Base-by-base conservation (phyloP, 768 basidiomycete genomes). In the Melanogaster broomeanus region DNA sequence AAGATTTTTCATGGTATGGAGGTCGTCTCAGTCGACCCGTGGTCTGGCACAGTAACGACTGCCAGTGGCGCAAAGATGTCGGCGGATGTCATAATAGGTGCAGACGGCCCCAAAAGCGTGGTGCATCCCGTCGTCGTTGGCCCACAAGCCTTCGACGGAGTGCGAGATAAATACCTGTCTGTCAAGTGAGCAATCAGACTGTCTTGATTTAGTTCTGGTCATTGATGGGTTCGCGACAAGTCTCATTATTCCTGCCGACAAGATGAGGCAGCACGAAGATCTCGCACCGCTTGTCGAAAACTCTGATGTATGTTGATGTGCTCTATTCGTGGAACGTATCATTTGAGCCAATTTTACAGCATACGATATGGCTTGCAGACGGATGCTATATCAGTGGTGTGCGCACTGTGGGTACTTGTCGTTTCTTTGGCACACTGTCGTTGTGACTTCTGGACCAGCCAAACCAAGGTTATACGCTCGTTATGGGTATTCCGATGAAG, bases 51-150 rank as follows among this genome's bases (percentile, higher is more conserved):
- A 0, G 56, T 67, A 4, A 65, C 68, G 8, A 71, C 75, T 2
- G 67, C 71, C 18, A 70, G 63, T 35, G 83, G 80, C 11, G 72
- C 75, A 44, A 66, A 58, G 4, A 45, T 82, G 10, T 50, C 58
- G 13, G 78, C 77, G 0, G 83, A 86, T 58, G 61, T 85, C 22
- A 64, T 86, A 35, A 72, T 86, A 5, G 84, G 80, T 11, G 85
- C 85, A 3, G 85, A 86, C 62, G 84, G 85, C 9, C 71, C 71
- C n/a, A 61, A 69, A 30, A 83, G 81, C 19, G 35, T 76, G 28
- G 69, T 75, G 9, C 63, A 64, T 9, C 56, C 69, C 6, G 60
- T 79, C 6, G 59, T 74, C 19, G 65, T 66, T 2, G 64, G 65
- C 1, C 11, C 54, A 9, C 51, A 52, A 27, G 51, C 28, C 16